Conservation (phyloP, 2,329 filamentous ascomycete genomes). For the Nothophoma quercina region DNA sequence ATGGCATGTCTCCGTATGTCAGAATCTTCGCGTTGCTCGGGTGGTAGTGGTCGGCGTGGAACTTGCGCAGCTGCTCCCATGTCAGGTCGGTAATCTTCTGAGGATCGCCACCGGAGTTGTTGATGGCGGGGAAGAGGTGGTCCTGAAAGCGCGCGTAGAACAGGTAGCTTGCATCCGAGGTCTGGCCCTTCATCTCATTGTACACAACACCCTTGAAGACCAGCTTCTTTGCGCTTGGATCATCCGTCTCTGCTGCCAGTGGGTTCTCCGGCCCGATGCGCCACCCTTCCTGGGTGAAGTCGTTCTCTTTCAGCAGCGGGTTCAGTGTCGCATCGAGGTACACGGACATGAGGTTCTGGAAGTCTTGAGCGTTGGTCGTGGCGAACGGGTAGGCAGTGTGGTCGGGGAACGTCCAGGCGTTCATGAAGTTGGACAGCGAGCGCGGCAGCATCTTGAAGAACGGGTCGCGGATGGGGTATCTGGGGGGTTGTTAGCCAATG, state of each 20-base stretch:
- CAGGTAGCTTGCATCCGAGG: conserved; percentile 95
- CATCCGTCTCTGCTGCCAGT: conserved; percentile 53
- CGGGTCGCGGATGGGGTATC: conserved; percentile 95
- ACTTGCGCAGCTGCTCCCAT: conserved; percentile 85
- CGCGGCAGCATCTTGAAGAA: conserved; percentile 99
- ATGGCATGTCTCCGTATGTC: conserved; percentile 92
- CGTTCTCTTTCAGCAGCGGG: conserved; percentile 85
- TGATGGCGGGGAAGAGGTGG: conserved; percentile 89
- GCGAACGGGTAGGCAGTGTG: conserved; percentile 98
- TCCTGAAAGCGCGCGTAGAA: conserved; percentile 97
- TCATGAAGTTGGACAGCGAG: conserved; percentile 99
- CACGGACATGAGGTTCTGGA: conserved; percentile 93
- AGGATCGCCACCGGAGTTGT: conserved; percentile 96
- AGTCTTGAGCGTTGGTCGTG: conserved; percentile 94
- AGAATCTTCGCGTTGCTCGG: conserved; percentile 96
- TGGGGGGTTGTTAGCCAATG: conserved; percentile 49
- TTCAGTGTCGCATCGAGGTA: conserved; percentile 95
- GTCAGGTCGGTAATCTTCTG: conserved; percentile 96
- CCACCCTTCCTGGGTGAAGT: conserved; percentile 98
- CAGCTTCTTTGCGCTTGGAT: conserved; percentile 68
- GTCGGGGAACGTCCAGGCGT: conserved; percentile 94
- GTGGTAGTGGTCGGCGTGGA: conserved; percentile 93
- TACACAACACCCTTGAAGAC: conserved; percentile 99
- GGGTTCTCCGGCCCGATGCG: conserved; percentile 92
- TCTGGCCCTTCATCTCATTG: conserved; percentile 99